A percentile compares a stretch with the other conserved stretches of the same genome.
Conservation (phyloP, 208 protist species). For the Leishmania martiniquensis region DNA sequence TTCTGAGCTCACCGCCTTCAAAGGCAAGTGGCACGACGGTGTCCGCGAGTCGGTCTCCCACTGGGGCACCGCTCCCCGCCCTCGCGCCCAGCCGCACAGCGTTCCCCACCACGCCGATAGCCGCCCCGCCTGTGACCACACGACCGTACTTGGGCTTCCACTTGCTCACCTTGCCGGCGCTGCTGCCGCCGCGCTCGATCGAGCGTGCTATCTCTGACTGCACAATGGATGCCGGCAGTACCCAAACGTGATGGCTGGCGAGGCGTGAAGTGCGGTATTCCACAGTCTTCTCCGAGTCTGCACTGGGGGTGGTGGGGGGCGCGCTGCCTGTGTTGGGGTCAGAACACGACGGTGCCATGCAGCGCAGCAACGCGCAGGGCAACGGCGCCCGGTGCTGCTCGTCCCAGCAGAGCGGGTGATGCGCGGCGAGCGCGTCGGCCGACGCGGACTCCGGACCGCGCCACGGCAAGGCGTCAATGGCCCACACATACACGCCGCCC, state of each 20-base stretch:
- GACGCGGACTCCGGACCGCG: conserved; percentile 22
- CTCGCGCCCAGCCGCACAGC: conserved; percentile 15
- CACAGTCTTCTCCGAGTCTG: conserved; percentile 16
- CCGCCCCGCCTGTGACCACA: conserved; percentile 46
- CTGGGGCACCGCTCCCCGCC: neutral
- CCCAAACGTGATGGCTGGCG: conserved; percentile 65
- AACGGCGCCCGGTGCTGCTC: conserved; percentile 30
- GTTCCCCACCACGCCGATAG: conserved; percentile 72
- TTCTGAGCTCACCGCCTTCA: conserved; percentile 56
- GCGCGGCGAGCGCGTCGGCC: neutral
- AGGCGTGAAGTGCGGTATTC: conserved; percentile 53
- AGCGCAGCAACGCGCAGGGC: conserved; percentile 20
- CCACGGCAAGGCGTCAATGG: conserved; percentile 58
- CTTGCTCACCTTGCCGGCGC: conserved; percentile 18
- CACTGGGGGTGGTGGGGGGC: neutral
- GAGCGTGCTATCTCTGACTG: conserved; percentile 29
- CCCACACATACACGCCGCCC: conserved; percentile 68
- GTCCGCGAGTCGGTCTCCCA: conserved; percentile 33
- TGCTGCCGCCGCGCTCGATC: neutral
- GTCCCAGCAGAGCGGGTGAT: conserved; percentile 65
- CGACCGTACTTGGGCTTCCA: conserved; percentile 80
- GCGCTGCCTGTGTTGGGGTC: neutral
- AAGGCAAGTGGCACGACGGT: conserved; percentile 55
- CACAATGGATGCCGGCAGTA: conserved; percentile 34
- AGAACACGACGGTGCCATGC: neutral